These are phyloP conservation scores for Populus simonii DNA, from an alignment of 345 rosid species.

Conservation along the genomic window DNA sequence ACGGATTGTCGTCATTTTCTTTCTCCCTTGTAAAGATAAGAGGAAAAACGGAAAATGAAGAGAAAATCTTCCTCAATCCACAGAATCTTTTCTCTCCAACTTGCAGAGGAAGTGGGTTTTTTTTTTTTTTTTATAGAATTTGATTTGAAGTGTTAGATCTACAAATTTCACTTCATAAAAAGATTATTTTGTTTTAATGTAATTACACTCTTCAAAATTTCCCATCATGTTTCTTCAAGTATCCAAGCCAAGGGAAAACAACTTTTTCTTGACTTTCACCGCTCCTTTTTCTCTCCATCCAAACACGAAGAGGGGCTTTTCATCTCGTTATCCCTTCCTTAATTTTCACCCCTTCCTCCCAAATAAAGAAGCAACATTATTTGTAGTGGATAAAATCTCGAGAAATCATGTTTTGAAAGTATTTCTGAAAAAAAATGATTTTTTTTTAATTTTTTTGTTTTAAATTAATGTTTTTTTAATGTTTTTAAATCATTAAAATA, in stretches of 20 bases:
- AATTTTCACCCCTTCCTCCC: no score
- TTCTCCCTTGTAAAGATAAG: no score
- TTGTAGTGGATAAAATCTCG: no score
- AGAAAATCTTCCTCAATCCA: background rate
- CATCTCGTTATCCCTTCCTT: background rate
- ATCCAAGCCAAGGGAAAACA: background rate
- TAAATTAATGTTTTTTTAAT: no score
- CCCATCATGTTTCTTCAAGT: background rate
- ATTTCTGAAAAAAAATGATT: no score
- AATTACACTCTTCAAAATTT: background rate
- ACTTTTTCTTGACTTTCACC: background rate
- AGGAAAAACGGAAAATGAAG: background rate
- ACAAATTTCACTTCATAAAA: background rate
- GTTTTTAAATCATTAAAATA: no score
- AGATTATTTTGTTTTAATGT: background rate
- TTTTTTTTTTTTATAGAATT: background rate
- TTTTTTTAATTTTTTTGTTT: no score
- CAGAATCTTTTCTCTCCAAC: background rate
- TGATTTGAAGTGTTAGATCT: background rate
- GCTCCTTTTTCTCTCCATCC: background rate
- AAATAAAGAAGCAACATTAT: no score
- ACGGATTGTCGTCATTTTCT: background rate
- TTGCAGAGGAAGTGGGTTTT: background rate
- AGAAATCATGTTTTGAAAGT: no score
- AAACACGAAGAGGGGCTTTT: background rate